Evolutionary conservation across 1,139 yeast genomes (phyloP).

Genomic region (Scheffersomyces quercinus): DNA sequence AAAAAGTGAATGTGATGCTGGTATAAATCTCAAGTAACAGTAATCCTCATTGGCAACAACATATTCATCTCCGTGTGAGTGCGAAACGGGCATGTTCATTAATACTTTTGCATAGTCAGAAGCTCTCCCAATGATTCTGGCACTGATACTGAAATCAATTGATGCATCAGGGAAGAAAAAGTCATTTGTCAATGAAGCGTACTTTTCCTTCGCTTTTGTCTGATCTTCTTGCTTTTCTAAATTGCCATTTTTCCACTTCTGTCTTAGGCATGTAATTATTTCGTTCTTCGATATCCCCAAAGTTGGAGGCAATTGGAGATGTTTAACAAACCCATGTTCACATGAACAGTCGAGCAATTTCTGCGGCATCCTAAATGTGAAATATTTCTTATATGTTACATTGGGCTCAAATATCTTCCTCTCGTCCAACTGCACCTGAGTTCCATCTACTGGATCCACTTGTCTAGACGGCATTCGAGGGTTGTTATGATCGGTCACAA

Average conservation of each 20-base stretch:
- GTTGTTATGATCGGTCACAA: constrained; percentile 27
- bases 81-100: constrained; percentile 14
- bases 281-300: constrained; percentile 33
- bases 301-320: constrained; percentile 39
- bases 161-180: constrained; percentile 33
- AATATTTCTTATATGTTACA: constrained; percentile 40
- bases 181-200: constrained; percentile 30
- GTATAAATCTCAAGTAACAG: constrained; percentile 28
- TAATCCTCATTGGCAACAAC: constrained; percentile 38
- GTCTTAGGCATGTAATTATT: constrained; percentile 26
- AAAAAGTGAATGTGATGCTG: constrained; percentile 24
- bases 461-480: constrained; percentile 22
- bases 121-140: constrained; percentile 37
- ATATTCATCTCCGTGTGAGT: constrained; percentile 31
- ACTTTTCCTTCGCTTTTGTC: constrained; percentile 10
- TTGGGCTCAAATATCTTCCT: constrained; percentile 33
- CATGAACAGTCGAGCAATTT: constrained; percentile 39
- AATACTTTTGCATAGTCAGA: constrained; percentile 25
- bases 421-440: constrained; percentile 27
- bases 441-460: constrained; percentile 35
- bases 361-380: constrained; percentile 40
- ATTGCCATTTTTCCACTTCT: constrained; percentile 26
- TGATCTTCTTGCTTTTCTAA: constrained; percentile 8
- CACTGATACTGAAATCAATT: constrained; percentile 37
- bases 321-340: constrained; percentile 36